A percentile compares a stretch with the other conserved stretches of the same genome.
These are phyloP conservation scores for Marchantia polymorpha DNA, from an alignment of 225 moss, liverwort and hornwort species.

Conservation along the genomic window DNA sequence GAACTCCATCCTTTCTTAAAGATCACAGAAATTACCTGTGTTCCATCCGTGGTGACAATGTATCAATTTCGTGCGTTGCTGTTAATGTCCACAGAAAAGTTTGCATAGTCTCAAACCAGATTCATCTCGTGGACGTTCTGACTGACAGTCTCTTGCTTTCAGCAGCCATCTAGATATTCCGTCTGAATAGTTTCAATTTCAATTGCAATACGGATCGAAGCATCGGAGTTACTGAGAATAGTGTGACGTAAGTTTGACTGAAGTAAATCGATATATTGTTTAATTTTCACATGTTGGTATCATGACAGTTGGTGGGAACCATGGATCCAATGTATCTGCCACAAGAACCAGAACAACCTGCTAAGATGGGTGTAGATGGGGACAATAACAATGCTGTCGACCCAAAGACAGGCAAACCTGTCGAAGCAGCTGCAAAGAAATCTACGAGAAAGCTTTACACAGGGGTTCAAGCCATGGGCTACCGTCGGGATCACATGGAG, in stretches of 20 bases:
- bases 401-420: conserved; percentile 42
- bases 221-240: too few species aligned
- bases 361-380: conserved; percentile 38
- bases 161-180: too few species aligned
- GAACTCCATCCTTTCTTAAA: neutral
- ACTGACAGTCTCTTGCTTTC: too few species aligned
- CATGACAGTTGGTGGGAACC: conserved; percentile 63
- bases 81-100: too few species aligned
- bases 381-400: conserved; percentile 46
- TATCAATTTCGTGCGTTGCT: too few species aligned
- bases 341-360: conserved; percentile 26
- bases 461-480: conserved; percentile 76
- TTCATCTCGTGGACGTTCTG: too few species aligned
- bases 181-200: too few species aligned
- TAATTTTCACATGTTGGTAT: conserved; percentile 12
- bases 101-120: too few species aligned
- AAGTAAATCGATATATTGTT: neutral
- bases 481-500: conserved; percentile 82
- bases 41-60: neutral
- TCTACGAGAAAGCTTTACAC: conserved; percentile 63
- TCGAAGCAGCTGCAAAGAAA: conserved; percentile 57
- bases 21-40: neutral
- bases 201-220: too few species aligned
- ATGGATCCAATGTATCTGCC: conserved; percentile 44
- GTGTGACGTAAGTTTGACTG: too few species aligned